These are phyloP conservation scores for Misopates orontium DNA, from an alignment of 257 asterid genomes.

Conservation along the genomic window DNA sequence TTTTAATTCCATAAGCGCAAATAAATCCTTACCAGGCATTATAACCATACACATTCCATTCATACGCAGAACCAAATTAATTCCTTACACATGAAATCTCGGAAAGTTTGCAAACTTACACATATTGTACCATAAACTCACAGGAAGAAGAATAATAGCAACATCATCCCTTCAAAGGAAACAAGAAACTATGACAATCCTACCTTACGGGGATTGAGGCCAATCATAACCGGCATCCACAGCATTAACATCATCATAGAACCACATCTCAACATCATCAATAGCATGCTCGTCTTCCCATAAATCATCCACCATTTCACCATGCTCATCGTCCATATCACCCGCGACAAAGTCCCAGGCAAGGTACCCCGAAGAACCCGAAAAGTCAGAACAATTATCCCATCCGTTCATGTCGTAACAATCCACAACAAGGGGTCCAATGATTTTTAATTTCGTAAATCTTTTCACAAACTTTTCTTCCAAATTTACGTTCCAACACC, in stretches of 20 bases:
- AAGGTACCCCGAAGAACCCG: conserved; percentile 62
- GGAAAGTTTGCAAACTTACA: conserved; percentile 24
- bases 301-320: conserved; percentile 43
- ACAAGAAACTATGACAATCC: conserved; percentile 8
- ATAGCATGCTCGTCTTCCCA: conserved; percentile 55
- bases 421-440: conserved; percentile 65
- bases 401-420: conserved; percentile 52
- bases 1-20: too few species aligned
- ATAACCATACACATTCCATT: conserved; percentile 23
- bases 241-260: conserved; percentile 57
- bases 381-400: conserved; percentile 68
- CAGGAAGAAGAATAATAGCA: conserved; percentile 3
- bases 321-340: conserved; percentile 44
- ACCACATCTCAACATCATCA: conserved; percentile 75
- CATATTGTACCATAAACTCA: conserved; percentile 26
- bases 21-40: too few species aligned
- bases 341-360: conserved; percentile 71
- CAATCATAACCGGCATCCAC: conserved; percentile 69
- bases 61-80: conserved; percentile 16
- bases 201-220: conserved; percentile 74
- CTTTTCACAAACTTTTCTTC: conserved; percentile 53
- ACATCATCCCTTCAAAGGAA: neutral
- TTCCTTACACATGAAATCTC: conserved; percentile 28
- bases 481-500: conserved; percentile 77
- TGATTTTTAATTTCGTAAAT: conserved; percentile 48